Percentiles rank a stretch among this genome's conserved stretches.
Conservation (phyloP, 2,329 filamentous ascomycete genomes). For the Colletotrichum sublineola region DNA sequence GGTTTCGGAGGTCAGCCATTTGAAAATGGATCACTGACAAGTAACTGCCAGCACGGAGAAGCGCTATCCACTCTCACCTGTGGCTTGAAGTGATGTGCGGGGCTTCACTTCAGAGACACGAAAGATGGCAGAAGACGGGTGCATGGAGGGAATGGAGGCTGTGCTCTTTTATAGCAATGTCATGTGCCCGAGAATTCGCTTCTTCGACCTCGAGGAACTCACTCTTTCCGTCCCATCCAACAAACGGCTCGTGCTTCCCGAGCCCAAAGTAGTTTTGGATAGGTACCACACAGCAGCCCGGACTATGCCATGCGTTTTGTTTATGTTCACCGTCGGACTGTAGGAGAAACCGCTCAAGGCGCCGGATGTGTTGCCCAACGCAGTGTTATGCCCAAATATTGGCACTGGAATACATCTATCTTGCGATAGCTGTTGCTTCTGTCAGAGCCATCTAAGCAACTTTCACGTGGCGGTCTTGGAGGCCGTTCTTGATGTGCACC, state of each 20-base stretch:
- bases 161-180: too few relatives aligned
- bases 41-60: too few relatives aligned
- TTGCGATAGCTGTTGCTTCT: background rate
- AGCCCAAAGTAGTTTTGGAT: background rate
- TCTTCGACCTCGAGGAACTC: background rate
- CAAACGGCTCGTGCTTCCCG: background rate
- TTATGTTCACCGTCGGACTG: background rate
- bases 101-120: too few relatives aligned
- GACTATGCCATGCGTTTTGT: background rate
- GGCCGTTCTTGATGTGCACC: background rate
- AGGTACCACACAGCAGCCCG: background rate
- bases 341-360: background rate
- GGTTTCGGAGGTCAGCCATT: background rate
- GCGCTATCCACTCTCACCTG: too few relatives aligned
- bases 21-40: too few relatives aligned
- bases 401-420: background rate
- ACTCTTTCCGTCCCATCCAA: background rate
- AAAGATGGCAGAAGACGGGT: background rate
- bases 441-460: background rate
- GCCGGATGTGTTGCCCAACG: too few relatives aligned
- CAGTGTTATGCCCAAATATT: background rate
- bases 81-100: too few relatives aligned
- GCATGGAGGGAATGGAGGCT: background rate
- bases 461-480: background rate
- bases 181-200: background rate